Base-by-base conservation (phyloP, 257 asterid genomes). In the Linderniella brevidens region DNA sequence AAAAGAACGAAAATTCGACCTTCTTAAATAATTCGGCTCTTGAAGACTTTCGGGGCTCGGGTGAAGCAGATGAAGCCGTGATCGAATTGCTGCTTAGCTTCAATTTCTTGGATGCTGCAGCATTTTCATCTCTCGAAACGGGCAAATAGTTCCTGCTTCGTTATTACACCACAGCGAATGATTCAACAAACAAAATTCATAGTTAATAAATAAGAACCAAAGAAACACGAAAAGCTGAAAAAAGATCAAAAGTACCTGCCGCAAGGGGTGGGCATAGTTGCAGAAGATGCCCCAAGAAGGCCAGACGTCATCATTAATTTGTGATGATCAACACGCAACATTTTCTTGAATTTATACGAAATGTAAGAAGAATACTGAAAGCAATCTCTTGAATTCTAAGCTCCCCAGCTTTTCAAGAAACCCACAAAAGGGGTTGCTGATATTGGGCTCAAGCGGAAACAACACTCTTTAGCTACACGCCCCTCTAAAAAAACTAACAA, bases 31-130 rank as follows among this genome's bases (percentile, higher is more conserved):
- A 63, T 44, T 65, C 49, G 46, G 74, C 75, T 55, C 67, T 64
- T 17, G 75, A 64, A n/a, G 74, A 56, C 52, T 44, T 55, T 29
- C 38, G 49, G n/a, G 70, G 67, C 35, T 69, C 71, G 10, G 67
- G 63, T 38, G 64, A 49, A 65, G 73, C 70, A 65, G 82, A 64
- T 52, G 72, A 63, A 68, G 81, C 81, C 61, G 63, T 56, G 61
- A 79, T 66, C 9, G 79, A 70, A 62, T 70, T 53, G 66, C 72
- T 55, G 32, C 32, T 25, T 25, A 25, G 32, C 65, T 64, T 69
- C 71, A 65, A 67, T 59, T 71, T 80, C 72, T 59, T 74, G 37
- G n/a, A n/a, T n/a, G 59, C 47, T 11, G 48, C 52, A 41, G 71
- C 69, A 69, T 56, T 66, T 56, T 68, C 49, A 53, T 52, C 58